Base-by-base conservation (phyloP, 768 basidiomycete species). In the Phlebiopsis flavidoalba region DNA sequence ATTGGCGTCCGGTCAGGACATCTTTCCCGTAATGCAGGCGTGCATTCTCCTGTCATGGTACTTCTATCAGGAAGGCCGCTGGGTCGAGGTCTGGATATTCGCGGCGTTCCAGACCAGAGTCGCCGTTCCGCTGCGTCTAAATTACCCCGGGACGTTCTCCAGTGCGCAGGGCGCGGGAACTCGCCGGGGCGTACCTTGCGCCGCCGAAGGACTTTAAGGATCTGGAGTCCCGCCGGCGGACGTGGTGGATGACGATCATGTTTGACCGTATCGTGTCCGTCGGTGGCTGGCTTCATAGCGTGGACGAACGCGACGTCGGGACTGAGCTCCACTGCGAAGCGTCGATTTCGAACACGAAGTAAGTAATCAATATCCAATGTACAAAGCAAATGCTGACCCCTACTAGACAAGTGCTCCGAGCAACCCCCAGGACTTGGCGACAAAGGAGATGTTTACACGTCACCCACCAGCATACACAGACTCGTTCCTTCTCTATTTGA, bases 81-180 rank as follows among this genome's bases (percentile, higher is more conserved):
- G 92, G 92, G 91, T 93, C 8, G 92, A 94, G 73, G 88, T 93
- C 3, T 93, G 92, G 92, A 89, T 93, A 45, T 92, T 92, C 73
- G 90, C 92, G 19, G 89, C 83, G 12, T 93, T 93, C 67, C 89
- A 92, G 69, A 90, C 87, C 15, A 81, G 91, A 33, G 89, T 90
- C 19, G 88, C 90, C 24, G 80, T 93, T 17, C 92, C 91, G 5
- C 77, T 94, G 33, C 85, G 91, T 47, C 74, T 93, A 26, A 94
- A 94, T 72, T 91, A 91, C 70, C 91, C 91, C 3, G 91, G 92
- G 37, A 92, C 91, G 17, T 92, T 87, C 67, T 68, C 68, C 6
- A 84, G 86, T 6, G 82, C 82, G 14, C 84, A 88, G 59, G 84
- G 80, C 5, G 83, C 5, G 83, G 78, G 64, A 81, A 79, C 57